Percentiles rank a stretch among this genome's conserved stretches.
Evolutionary conservation across 108 stramenopile species (phyloP).

Genomic region (Licmophora abbreviata): DNA sequence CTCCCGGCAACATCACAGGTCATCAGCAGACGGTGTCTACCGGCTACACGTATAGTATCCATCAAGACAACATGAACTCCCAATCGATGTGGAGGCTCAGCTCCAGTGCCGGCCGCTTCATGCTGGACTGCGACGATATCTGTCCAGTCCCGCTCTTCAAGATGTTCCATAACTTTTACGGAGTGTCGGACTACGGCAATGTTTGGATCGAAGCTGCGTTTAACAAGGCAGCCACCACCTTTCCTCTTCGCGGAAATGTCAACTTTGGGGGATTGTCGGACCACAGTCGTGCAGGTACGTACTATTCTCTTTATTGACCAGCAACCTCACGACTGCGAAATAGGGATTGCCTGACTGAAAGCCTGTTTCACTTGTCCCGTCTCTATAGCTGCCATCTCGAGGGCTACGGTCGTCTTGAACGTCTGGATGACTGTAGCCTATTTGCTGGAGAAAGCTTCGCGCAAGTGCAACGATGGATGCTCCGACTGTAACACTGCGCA

Average conservation of each 20-base stretch:
- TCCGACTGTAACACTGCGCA: conserved; percentile 44
- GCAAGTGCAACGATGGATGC: conserved; percentile 58
- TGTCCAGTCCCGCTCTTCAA: no score
- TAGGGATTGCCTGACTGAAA: neutral
- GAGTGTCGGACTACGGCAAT: conserved; percentile 54
- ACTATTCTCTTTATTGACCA: no score
- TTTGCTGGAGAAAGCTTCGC: conserved; percentile 56
- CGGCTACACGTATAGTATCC: neutral
- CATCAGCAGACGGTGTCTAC: neutral
- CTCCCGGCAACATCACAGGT: neutral
- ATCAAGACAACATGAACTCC: neutral
- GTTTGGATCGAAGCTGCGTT: conserved; percentile 65
- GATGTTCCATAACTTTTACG: conserved; percentile 2
- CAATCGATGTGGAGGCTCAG: neutral
- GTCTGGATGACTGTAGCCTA: conserved; percentile 64
- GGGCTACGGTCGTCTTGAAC: conserved; percentile 55
- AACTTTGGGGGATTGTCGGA: conserved; percentile 22
- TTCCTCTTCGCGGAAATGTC: conserved; percentile 56
- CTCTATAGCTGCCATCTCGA: conserved; percentile 59
- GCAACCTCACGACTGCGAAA: neutral
- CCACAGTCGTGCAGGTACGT: no score
- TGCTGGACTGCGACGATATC: neutral
- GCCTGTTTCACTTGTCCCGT: neutral
- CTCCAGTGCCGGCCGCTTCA: neutral
- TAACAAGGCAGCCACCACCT: conserved; percentile 24